These are phyloP conservation scores for Labyrinthula sp. DNA, from an alignment of 352 stramenopile species.

Conservation along the genomic window DNA sequence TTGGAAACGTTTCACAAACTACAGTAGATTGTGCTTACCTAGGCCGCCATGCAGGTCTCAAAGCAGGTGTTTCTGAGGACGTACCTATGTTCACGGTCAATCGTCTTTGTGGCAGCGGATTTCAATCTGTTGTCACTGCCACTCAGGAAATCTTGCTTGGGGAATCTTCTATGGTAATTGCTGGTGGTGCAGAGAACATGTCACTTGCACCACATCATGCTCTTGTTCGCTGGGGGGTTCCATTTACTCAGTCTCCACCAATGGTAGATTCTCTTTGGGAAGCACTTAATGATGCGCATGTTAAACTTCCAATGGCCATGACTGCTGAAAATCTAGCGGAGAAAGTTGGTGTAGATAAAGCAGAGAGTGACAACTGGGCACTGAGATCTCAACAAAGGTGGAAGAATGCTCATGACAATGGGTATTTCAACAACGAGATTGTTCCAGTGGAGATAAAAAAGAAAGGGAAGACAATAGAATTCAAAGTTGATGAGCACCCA, in stretches of 20 bases:
- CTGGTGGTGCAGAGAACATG: constrained; percentile 71
- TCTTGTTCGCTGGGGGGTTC: constrained; percentile 39
- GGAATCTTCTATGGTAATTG: constrained; percentile 29
- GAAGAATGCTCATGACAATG: constrained; percentile 59
- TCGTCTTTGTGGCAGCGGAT: constrained; percentile 82
- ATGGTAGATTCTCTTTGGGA: constrained; percentile 85
- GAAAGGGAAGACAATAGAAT: constrained; percentile 37
- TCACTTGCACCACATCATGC: constrained; percentile 68
- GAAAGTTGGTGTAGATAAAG: constrained; percentile 69
- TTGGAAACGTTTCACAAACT: constrained; percentile 86
- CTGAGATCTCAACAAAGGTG: constrained; percentile 74
- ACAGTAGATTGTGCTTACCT: constrained; percentile 75
- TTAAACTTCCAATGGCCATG: constrained; percentile 83
- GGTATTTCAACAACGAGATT: constrained; percentile 80
- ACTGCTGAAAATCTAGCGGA: constrained; percentile 92
- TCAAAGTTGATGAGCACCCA: constrained; percentile 57
- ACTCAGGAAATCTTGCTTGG: constrained; percentile 38
- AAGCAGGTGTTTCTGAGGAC: constrained; percentile 54
- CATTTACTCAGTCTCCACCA: constrained; percentile 65
- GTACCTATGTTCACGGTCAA: constrained; percentile 85
- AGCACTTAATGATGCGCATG: constrained; percentile 79
- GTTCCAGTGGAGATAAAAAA: constrained; percentile 73
- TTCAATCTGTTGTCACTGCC: constrained; percentile 67
- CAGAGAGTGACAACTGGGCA: constrained; percentile 79
- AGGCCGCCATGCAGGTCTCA: constrained; percentile 73